A percentile compares a stretch with the other conserved stretches of the same genome.
These are phyloP conservation scores for Cinnamomum chago DNA, from an alignment of 164 flowering plant species.

Conservation along the genomic window DNA sequence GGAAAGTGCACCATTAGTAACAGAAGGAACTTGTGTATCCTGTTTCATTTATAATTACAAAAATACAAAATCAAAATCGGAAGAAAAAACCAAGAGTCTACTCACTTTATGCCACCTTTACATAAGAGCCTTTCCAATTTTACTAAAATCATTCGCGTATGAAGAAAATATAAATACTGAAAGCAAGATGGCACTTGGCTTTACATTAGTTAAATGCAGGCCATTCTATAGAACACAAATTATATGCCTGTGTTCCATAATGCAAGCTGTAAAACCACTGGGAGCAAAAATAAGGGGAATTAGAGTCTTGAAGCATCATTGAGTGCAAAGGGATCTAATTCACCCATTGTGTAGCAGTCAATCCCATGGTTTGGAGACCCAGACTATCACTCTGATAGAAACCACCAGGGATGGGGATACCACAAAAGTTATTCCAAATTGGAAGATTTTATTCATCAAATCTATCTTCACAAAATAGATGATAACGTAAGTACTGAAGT, in stretches of 20 bases:
- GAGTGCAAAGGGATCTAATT: too few species aligned
- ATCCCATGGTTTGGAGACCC: neutral
- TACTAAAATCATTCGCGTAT: neutral
- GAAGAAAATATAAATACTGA: neutral
- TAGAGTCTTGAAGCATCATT: neutral
- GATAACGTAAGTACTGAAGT: neutral
- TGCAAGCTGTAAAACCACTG: neutral
- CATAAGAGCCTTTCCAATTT: neutral
- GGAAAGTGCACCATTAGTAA: conserved; percentile 43
- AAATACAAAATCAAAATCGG: neutral
- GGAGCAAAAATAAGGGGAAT: neutral
- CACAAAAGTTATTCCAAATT: neutral
- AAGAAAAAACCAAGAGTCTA: neutral
- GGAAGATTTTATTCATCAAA: neutral
- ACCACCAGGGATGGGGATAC: neutral
- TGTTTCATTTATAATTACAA: conserved; percentile 21
- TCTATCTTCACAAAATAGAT: neutral
- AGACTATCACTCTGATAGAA: neutral
- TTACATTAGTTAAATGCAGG: neutral
- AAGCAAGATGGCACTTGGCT: neutral
- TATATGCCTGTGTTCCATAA: neutral
- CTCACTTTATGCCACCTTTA: neutral
- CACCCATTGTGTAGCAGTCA: neutral
- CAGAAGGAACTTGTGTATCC: conserved; percentile 48
- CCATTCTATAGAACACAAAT: neutral